Conservation (phyloP, 176 grass and related monocot species). For the Triticum aestivum region DNA sequence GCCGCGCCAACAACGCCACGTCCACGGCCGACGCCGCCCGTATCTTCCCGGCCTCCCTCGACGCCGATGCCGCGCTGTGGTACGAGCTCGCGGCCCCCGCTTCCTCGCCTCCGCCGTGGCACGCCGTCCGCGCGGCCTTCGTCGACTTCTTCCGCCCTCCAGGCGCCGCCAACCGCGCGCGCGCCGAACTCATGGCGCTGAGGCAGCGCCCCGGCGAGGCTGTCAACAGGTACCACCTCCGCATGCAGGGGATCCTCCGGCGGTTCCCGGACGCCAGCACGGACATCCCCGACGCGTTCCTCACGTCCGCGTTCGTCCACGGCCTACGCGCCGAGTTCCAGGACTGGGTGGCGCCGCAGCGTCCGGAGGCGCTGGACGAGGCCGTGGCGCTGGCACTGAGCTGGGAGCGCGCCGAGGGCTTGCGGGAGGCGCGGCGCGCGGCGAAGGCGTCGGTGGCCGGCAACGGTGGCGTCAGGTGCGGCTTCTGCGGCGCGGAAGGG, state of each 20-base stretch:
- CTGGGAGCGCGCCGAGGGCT: slow-evolving; percentile 51
- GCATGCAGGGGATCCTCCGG: slow-evolving; percentile 49
- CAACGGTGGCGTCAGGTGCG: neutral
- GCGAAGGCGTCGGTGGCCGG: slow-evolving; percentile 18
- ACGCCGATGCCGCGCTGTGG: slow-evolving; percentile 62
- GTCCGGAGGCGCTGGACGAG: slow-evolving; percentile 28
- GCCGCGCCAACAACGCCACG: slow-evolving; percentile 43
- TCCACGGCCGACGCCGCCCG: slow-evolving; percentile 31
- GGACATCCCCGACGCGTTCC: slow-evolving; percentile 25
- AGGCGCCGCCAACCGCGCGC: slow-evolving; percentile 43
- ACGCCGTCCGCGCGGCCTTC: slow-evolving; percentile 49
- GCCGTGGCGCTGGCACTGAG: slow-evolving; percentile 55
- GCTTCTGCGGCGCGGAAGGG: slow-evolving; percentile 34
- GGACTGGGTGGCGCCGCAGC: slow-evolving; percentile 54
- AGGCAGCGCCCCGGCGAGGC: slow-evolving; percentile 38
- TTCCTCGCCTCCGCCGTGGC: slow-evolving; percentile 26
- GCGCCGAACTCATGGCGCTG: slow-evolving; percentile 42
- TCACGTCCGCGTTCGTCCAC: slow-evolving; percentile 49
- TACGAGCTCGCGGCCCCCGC: slow-evolving; percentile 13
- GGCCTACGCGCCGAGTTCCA: slow-evolving; percentile 50
- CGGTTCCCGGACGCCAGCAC: slow-evolving; percentile 30
- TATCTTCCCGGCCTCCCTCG: slow-evolving; percentile 66
- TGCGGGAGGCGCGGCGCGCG: slow-evolving; percentile 38
- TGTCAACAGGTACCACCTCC: slow-evolving; percentile 58
- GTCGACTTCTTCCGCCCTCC: slow-evolving; percentile 50